phyloP scores from a whole-genome alignment of 495 filamentous ascomycete genomes.

The Amniculicola lignicola region DNA sequence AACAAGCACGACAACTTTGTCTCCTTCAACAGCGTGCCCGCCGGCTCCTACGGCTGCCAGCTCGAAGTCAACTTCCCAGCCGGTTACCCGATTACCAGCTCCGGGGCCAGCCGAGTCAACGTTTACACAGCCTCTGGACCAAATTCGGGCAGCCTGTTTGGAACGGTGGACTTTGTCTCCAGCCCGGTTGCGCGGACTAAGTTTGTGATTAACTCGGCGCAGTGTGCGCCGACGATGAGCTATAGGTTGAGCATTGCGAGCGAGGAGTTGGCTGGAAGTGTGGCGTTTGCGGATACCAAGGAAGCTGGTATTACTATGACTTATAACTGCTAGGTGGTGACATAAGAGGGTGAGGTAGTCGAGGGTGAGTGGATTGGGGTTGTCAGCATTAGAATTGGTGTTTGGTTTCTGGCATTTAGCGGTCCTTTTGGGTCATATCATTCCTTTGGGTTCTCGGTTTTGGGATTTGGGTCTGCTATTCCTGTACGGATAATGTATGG shows the following conservation, averaged over 20 bases:
- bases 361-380: no score
- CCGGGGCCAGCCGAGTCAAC: slow-evolving; percentile 25
- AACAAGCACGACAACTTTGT: slow-evolving; percentile 13
- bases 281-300: slow-evolving; percentile 29
- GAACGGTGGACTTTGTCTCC: slow-evolving; percentile 23
- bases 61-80: slow-evolving; percentile 33
- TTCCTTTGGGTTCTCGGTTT: no score
- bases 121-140: slow-evolving; percentile 7
- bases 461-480: no score
- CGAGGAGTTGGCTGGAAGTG: slow-evolving; percentile 16
- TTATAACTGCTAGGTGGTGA: slow-evolving; percentile 32
- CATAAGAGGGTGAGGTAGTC: no score
- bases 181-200: slow-evolving; percentile 24
- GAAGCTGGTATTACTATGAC: slow-evolving; percentile 30
- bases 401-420: no score
- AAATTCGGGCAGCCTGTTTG: slow-evolving; percentile 15
- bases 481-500: no score
- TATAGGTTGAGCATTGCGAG: slow-evolving; percentile 29
- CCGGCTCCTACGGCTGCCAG: slow-evolving; percentile 30
- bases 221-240: slow-evolving; percentile 18
- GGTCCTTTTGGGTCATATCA: no score
- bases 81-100: slow-evolving; percentile 22
- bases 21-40: slow-evolving; percentile 24
- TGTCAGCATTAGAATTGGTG: no score
- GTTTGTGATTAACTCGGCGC: slow-evolving; percentile 28